phyloP scores from a whole-genome alignment of 1,139 yeast species.

The Yamadazyma songkhlaensis region DNA sequence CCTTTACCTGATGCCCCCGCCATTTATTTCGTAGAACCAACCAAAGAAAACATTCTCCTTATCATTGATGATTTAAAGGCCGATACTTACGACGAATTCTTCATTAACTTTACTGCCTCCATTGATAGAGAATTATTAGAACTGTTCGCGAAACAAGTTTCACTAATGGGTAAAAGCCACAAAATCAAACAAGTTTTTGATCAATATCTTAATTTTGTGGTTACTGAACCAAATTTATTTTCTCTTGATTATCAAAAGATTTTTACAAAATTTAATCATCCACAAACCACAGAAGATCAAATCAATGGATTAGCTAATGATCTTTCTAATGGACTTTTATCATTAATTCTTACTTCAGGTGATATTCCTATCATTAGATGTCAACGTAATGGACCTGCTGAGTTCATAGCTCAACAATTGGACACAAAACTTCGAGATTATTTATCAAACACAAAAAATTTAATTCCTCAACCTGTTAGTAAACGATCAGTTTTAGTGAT shows the following conservation, averaged over 20 bases:
- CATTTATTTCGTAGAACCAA: constrained; percentile 87
- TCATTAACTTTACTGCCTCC: constrained; percentile 82
- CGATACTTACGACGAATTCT: constrained; percentile 75
- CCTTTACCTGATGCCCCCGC: constrained; percentile 93
- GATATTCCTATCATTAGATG: constrained; percentile 87
- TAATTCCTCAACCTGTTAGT: constrained; percentile 19
- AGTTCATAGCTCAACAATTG: constrained; percentile 81
- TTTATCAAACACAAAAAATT: constrained; percentile 61
- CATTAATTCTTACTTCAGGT: constrained; percentile 68
- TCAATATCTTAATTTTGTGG: constrained; percentile 87
- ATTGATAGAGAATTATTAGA: constrained; percentile 77
- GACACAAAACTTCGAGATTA: constrained; percentile 83
- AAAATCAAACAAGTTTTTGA: constrained; percentile 86
- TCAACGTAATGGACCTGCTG: constrained; percentile 93
- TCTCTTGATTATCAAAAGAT: constrained; percentile 68
- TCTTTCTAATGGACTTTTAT: constrained; percentile 78
- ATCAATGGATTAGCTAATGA: constrained; percentile 67
- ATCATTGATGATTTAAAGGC: constrained; percentile 70
- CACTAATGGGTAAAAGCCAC: constrained; percentile 63
- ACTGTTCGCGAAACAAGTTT: constrained; percentile 82
- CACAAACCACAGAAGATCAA: constrained; percentile 68
- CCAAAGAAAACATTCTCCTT: constrained; percentile 63
- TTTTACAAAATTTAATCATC: constrained; percentile 68
- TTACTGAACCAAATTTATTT: constrained; percentile 88
- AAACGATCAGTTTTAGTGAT: constrained; percentile 77